A percentile compares a stretch with the other conserved stretches of the same genome.
These are phyloP conservation scores for Linnemannia schmuckeri DNA, from an alignment of 192 early-diverging fungal species.

Conservation along the genomic window DNA sequence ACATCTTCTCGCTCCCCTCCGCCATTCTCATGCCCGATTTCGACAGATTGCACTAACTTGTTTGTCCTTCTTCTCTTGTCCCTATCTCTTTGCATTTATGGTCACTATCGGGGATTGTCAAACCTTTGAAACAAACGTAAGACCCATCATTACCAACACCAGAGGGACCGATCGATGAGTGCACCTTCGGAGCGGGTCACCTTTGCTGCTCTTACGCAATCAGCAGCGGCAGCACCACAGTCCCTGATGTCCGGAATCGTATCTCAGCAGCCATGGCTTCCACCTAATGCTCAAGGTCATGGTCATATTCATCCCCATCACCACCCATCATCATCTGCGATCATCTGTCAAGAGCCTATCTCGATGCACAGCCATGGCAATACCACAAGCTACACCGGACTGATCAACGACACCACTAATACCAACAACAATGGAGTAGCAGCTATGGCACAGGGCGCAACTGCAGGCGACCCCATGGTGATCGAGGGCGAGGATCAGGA, in stretches of 20 bases:
- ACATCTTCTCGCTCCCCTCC: not conserved
- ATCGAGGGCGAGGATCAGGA: not conserved
- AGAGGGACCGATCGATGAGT: not conserved
- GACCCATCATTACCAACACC: not conserved
- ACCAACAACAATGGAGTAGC: not conserved
- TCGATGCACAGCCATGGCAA: not conserved
- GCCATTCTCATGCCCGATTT: not conserved
- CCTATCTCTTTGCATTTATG: not conserved
- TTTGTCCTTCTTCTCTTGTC: not conserved
- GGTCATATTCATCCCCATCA: not conserved
- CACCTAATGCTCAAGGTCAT: not conserved
- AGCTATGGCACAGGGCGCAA: not conserved
- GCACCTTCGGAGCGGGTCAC: not conserved
- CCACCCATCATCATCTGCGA: not conserved
- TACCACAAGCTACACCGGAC: no score
- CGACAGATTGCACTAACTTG: not conserved
- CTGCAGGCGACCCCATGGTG: slow-evolving; percentile 15
- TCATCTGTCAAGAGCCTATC: not conserved
- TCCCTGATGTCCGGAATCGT: not conserved
- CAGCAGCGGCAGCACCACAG: not conserved
- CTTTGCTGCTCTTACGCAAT: not conserved
- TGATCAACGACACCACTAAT: no score
- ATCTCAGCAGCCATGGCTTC: not conserved
- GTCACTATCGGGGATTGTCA: not conserved
- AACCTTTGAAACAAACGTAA: not conserved